phyloP scores from a whole-genome alignment of 2,329 filamentous ascomycete species.

The Trichoderma arundinaceum region DNA sequence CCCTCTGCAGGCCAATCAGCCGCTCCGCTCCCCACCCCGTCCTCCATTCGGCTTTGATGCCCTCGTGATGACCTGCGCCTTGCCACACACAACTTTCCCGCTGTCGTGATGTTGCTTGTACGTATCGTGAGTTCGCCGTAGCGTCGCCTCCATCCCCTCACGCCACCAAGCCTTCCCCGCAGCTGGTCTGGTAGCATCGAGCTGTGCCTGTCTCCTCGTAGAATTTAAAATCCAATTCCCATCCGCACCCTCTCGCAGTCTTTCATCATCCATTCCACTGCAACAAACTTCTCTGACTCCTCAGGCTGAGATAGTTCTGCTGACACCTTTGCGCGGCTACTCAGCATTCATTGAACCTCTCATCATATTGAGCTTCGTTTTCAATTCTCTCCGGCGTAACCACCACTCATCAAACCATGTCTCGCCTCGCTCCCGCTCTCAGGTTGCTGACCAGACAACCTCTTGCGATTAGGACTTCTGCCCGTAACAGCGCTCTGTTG shows the following conservation, averaged over 20 bases:
- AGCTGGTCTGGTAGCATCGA: conserved; percentile 8
- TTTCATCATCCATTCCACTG: conserved; percentile 16
- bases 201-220: conserved; percentile 20
- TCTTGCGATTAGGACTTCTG: conserved; percentile 25
- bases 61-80: conserved; percentile 32
- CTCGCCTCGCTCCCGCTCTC: conserved; percentile 37
- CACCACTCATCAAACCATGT: conserved; percentile 36
- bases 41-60: conserved; percentile 18
- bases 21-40: conserved; percentile 19
- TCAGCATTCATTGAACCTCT: conserved; percentile 10
- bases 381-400: neutral
- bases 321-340: conserved; percentile 1
- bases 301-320: neutral
- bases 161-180: conserved; percentile 30
- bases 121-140: conserved; percentile 22
- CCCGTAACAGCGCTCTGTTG: conserved; percentile 24
- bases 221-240: conserved; percentile 28
- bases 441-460: conserved; percentile 35
- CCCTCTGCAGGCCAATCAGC: conserved; percentile 1
- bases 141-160: conserved; percentile 25
- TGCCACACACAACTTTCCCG: conserved; percentile 28
- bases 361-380: conserved; percentile 7
- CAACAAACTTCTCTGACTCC: neutral
- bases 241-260: conserved; percentile 11
- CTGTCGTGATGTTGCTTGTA: conserved; percentile 25